Conservation (phyloP, 331 rosid species). For the Telfairia occidentalis region DNA sequence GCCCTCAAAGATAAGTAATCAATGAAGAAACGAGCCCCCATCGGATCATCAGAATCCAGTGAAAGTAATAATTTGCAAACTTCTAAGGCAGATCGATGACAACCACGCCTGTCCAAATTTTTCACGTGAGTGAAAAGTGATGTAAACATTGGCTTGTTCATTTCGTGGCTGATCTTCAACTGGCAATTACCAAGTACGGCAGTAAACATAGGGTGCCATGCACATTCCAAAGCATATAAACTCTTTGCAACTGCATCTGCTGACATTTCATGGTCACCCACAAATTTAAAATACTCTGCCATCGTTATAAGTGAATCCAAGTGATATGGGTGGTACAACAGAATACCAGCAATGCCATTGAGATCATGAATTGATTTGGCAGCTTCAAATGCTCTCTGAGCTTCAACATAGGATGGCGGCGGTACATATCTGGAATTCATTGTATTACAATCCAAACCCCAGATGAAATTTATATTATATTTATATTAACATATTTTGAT, state of each 20-base stretch:
- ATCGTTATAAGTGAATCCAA: conserved; percentile 70
- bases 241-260: conserved; percentile 74
- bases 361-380: conserved; percentile 75
- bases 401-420: conserved; percentile 48
- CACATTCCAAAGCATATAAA: conserved; percentile 86
- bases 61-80: conserved; percentile 88
- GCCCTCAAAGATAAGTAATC: conserved; percentile 86
- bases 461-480: background rate
- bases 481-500: background rate
- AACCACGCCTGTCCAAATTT: conserved; percentile 85
- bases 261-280: conserved; percentile 85
- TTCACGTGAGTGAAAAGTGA: conserved; percentile 84
- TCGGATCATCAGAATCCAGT: conserved; percentile 81
- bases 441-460: background rate
- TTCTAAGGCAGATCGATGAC: conserved; percentile 94
- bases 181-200: conserved; percentile 82
- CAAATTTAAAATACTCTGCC: conserved; percentile 85
- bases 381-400: conserved; percentile 72
- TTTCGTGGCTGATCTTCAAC: conserved; percentile 59
- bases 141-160: conserved; percentile 57
- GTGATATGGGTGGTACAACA: conserved; percentile 66
- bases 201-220: conserved; percentile 86
- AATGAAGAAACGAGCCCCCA: conserved; percentile 81
- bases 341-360: conserved; percentile 53
- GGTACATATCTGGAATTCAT: conserved; percentile 47